Evolutionary conservation across 2,329 filamentous ascomycete species (phyloP), one percentile per base, ranked within the genome.

Genomic region (Paramyrothecium roridum): DNA sequence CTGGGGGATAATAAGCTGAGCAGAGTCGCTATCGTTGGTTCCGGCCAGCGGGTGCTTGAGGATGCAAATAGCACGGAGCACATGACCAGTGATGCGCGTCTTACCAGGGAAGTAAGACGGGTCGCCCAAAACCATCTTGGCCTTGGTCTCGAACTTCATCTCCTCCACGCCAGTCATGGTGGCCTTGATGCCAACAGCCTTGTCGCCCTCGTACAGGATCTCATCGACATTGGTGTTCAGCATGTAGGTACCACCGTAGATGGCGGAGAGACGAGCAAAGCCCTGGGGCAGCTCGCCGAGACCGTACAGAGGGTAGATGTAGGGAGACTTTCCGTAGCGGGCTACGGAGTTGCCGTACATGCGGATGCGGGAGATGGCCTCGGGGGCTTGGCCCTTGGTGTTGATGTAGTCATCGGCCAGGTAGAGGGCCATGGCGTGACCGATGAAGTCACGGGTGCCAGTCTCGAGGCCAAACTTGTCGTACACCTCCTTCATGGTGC

Each of bases 171-270:
- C 90, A 70, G 87, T 88, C 93, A 98, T 98, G 65, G 95, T 97
- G 52, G 95, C 95, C 80, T 96, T 96, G 80, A 99, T 98, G 55
- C 95, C 95, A 17, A 86, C 83, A n/a, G 93, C 90, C 81, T 96
- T 96, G 70, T 83, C 85, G 54, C 80, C 85, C 56, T 96, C 91
- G 71, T 95, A 96, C 58, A 89, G 74, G 62, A 99, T 79, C 80
- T 99, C 95, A 61, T 98, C 90, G 54, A 99, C 84, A 64, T 87
- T 86, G 64, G 95, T 96, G 82, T 98, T 98, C 68, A 99, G 88
- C 93, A 99, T 99, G 79, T 99, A 99, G 52, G 95, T 99, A 65
- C 95, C 95, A 62, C 95, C 95, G 71, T 99, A 98, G 76, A 99
- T 98, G 73, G 95, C 95, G 45, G 93, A 97, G 54, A 99, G 85